Conservation (phyloP, 106 monocot genomes). For the Platanthera zijinensis region DNA sequence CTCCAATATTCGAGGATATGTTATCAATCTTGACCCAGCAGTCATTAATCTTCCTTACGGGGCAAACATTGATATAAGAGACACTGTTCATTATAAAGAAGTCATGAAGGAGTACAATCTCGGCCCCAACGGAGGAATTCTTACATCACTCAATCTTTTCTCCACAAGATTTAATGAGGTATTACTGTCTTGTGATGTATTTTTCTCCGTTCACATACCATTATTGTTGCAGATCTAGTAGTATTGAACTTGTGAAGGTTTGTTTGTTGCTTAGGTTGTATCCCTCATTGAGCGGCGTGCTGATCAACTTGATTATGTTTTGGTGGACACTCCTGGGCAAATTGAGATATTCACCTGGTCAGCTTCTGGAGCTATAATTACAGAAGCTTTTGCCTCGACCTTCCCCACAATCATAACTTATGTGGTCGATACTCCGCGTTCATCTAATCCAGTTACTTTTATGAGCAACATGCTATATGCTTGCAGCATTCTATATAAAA, state of each 20-base stretch:
- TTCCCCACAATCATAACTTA: constrained; percentile 91
- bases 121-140: constrained; percentile 93
- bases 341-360: constrained; percentile 99
- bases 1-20: constrained; percentile 65
- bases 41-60: constrained; percentile 86
- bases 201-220: background rate
- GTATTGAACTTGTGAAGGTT: background rate
- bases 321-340: constrained; percentile 96
- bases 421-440: constrained; percentile 89
- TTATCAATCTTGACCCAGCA: constrained; percentile 90
- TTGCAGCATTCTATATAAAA: constrained; percentile 99
- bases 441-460: constrained; percentile 82
- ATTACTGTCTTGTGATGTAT: background rate
- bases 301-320: constrained; percentile 88
- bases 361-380: constrained; percentile 94
- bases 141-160: constrained; percentile 87
- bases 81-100: constrained; percentile 89
- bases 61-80: constrained; percentile 93
- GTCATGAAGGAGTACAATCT: constrained; percentile 98
- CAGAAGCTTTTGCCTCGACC: constrained; percentile 93
- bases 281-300: constrained; percentile 78
- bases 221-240: background rate
- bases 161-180: constrained; percentile 92
- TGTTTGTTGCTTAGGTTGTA: constrained; percentile 51
- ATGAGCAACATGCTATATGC: constrained; percentile 99